phyloP scores from a whole-genome alignment of 2,329 filamentous ascomycete species.

The Aspergillus sclerotialis region DNA sequence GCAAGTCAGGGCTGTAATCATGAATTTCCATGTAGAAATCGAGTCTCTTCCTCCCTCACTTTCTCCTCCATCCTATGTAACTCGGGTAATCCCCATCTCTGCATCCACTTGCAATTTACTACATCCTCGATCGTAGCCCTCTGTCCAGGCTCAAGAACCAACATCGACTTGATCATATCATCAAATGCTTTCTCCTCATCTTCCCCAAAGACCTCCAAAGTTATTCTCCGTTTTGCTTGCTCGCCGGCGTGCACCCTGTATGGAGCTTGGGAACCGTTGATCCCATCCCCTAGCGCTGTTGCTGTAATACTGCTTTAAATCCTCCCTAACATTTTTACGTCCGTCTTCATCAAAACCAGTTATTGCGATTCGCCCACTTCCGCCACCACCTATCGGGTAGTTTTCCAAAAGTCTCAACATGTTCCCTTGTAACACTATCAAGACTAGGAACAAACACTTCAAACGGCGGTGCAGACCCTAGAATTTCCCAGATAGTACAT shows the following conservation, averaged over 20 bases:
- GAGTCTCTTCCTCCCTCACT: too few relatives aligned
- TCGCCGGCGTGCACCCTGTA: neutral
- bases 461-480: neutral
- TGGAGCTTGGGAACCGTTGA: neutral
- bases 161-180: conserved; percentile 12
- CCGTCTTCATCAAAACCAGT: neutral
- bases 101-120: conserved; percentile 15
- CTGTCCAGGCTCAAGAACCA: conserved; percentile 10
- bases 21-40: too few relatives aligned
- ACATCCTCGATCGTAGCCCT: conserved; percentile 11
- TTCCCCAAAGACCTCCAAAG: conserved; percentile 1
- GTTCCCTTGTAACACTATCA: neutral
- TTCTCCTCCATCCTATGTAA: conserved; percentile 6
- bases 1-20: too few relatives aligned
- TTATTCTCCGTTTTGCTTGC: neutral
- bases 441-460: neutral
- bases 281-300: neutral
- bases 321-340: neutral
- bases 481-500: neutral
- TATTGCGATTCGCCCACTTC: neutral
- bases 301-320: neutral
- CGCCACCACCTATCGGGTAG: neutral
- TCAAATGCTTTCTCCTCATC: conserved; percentile 10
- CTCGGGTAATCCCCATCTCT: conserved; percentile 11
- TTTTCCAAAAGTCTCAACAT: neutral